Base-by-base conservation (phyloP, 2,329 filamentous ascomycete genomes). In the Daldinia sp. region DNA sequence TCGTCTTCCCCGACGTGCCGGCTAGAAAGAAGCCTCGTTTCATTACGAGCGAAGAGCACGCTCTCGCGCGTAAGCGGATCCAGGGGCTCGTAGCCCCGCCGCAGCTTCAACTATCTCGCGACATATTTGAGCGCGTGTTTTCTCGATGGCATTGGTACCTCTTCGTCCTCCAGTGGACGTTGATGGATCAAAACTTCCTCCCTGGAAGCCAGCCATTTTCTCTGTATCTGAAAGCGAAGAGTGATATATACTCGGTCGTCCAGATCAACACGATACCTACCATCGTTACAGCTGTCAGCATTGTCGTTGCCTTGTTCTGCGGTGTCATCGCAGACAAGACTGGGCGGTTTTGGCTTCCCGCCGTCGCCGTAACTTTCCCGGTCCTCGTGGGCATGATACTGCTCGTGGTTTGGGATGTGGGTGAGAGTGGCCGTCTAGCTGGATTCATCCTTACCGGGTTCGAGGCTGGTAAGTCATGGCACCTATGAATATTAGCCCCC, bases 201-300 rank as follows among this genome's bases (percentile, higher is more conserved):
- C 72, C 75, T 8, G 68, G 71, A 11, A 72, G 72, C 0, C 70
- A 74, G n/a, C 77, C 77, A 0, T 80, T 80, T 59, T 76, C 73
- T 7, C 68, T 80, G 1, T 81, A 80, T 59, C 73, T 80, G 39
- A 78, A 77, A 64, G 77, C 76, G 21, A 74, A 77, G 25, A 68
- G 67, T 23, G 66, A 72, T 4, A 67, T 72, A 3, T 79, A 80
- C 65, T 79, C 78, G 0, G 70, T 80, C 13, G 73, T 75, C 1
- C 74, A 74, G 35, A 74, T 81, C 57, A 81, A 81, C 66, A 79
- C 76, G 0, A 66, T 80, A 4, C 78, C 78, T 5, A 81, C 78
- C 1, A 73, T 78, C 8, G 73, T 75, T 1, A 77, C 76, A 0
- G 79, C 79, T 0, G 67, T 79, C 4, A 75, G 71, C 23, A 74